These are phyloP conservation scores for Jasminum sambac DNA, from an alignment of 257 asterid genomes.

Conservation along the genomic window DNA sequence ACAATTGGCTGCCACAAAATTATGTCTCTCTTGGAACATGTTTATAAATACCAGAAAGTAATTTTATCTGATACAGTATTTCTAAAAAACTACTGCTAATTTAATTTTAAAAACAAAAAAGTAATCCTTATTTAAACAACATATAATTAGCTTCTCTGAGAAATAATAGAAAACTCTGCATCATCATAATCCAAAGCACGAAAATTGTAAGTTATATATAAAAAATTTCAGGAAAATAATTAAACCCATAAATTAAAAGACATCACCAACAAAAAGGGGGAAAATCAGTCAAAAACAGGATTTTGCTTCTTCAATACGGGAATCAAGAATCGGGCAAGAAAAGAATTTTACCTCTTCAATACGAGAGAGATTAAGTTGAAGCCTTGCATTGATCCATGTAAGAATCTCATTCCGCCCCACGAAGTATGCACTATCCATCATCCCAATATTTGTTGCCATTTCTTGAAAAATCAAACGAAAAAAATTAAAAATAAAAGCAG, in stretches of 20 bases:
- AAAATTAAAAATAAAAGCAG: conserved; percentile 9
- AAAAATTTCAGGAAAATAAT: neutral
- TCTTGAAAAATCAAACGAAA: neutral
- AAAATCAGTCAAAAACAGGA: conserved; percentile 2
- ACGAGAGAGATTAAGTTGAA: conserved; percentile 75
- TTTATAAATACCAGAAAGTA: neutral
- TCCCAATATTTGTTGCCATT: conserved; percentile 85
- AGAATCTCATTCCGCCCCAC: conserved; percentile 91
- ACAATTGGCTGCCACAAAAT: neutral
- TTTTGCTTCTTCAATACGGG: neutral
- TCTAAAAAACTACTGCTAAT: no score
- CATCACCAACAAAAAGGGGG: neutral
- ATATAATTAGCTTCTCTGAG: neutral
- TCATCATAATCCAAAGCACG: neutral
- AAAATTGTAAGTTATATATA: neutral
- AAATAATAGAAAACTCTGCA: neutral
- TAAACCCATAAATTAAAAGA: conserved; percentile 2
- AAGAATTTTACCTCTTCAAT: conserved; percentile 70
- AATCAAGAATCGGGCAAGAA: neutral
- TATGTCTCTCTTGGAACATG: neutral
- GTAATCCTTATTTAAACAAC: neutral
- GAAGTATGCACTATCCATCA: conserved; percentile 90
- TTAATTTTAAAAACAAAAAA: neutral
- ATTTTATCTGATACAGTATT: no score
- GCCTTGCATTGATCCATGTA: conserved; percentile 78